Evolutionary conservation across 208 protist species (phyloP), one percentile per base, ranked within the genome.

Genomic region (Trypanosoma mega): DNA sequence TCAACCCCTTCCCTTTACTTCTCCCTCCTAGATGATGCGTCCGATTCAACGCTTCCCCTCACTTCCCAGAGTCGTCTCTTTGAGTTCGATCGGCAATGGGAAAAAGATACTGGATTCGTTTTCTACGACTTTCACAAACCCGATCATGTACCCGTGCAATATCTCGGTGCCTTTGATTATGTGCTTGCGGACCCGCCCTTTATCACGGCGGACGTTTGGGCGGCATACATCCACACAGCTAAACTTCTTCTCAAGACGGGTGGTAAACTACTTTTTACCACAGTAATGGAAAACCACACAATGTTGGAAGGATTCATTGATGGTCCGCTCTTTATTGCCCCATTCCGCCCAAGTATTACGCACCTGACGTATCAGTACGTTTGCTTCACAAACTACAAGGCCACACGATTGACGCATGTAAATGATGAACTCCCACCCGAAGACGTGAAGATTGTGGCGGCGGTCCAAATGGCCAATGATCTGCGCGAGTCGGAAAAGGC

Each of bases 291-390:
- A 68, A 98, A 98, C 73, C 79, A 94, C 60, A 78, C 72, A 0
- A 79, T 95, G 72, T 69, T 97, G 27, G 78, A 85, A 37, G 64
- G 59, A 5, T 60, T 85, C 14, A 44, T 85, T 31, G 70, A 91
- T 56, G 74, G 70, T 6, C 78, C 80, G 18, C 83, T 95, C 20
- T 95, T 88, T 54, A 88, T 95, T 51, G 76, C 85, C 2, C 52
- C 58, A 29, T 98, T 94, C 68, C 77, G 76, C 30, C 94, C 94
- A 0, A 49, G 44, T 5, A 90, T 98, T 36, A 69, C 72, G 9
- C 59, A 95, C 50, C 82, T 98, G 20, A 94, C 93, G 4, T 98
- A 98, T 65, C 94, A 97, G 77, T 98, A 98, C 76, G 83, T 94
- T 14, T 92, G 90, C 61, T 98, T 93, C 74, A 82, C 78, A n/a